Evolutionary conservation across 192 early-diverging fungal species (phyloP), one percentile per base, ranked within the genome.

Genomic region (Linnemannia exigua): DNA sequence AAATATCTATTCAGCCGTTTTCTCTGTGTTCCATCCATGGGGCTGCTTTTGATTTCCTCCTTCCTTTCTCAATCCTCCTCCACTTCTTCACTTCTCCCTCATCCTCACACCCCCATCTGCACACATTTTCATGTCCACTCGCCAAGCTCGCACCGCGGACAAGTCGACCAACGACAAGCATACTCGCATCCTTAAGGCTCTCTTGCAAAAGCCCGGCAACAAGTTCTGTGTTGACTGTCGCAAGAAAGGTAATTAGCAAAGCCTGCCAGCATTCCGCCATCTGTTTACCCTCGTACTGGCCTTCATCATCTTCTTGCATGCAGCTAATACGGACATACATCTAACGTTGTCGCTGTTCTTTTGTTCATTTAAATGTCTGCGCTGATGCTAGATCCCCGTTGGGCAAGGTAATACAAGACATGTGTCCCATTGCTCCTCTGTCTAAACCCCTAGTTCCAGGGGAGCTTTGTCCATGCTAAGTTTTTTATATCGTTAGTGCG

Each of bases 221-320:
- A 90, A 90, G 46, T 89, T 89, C 58, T 97, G 96, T 87, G 94
- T 92, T n/a, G 96, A 97, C 80, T 97, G 96, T 89, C 88, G 92
- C 47, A 93, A 93, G 80, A 95, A 95, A 89, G 95, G 95, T 95
- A 82, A 41, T 35, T 31, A 37, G 28, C 17, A 2, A 48, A 20
- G 31, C 52, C 35, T 15, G 22, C 22, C 7, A 44, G 16, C 37
- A 8, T 51, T 25, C n/a, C 28, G 14, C 15, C 11, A 25, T 33
- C 36, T 52, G 15, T 54, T 20, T 44, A 20, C 17, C n/a, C 15
- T 12, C 19, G 51, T 67, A 41, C 52, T 76, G 54, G 77, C 31
- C 31, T 54, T 80, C 69, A 51, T 31, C 36, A 47, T 70, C 72
- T 37, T 58, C 50, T 61, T 54, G 36, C 46, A 50, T 3, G 6